Base-by-base conservation (phyloP, 257 asterid genomes). In the Solanum medicagineum region DNA sequence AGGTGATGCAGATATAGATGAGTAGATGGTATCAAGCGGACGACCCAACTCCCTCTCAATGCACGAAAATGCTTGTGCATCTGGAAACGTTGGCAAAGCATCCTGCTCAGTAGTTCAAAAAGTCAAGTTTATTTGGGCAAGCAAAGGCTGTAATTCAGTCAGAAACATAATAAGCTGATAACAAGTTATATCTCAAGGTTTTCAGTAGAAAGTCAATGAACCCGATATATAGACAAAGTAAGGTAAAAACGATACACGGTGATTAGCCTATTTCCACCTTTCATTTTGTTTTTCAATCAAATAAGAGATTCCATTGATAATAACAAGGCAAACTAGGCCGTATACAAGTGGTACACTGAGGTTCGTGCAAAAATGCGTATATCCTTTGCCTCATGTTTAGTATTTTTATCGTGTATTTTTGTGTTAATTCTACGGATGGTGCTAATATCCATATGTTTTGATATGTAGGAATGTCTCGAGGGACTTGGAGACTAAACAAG, bases 51-150 rank as follows among this genome's bases (percentile, higher is more conserved):
- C 98, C 89, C 83, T 92, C 95, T 97, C 99, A 83, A 97, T 93
- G 87, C 98, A 95, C n/a, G 95, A 63, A 91, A 97, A 94, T 55
- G 99, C 99, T 86, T 94, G 98, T 56, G 89, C 91, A 74, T 97
- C 98, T n/a, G 99, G 98, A 90, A 97, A 97, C 19, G 99, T 95
- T 44, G 99, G 99, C 93, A 97, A 89, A 47, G 99, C 97, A 92
- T 97, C 99, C 98, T 96, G 89, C 85, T 84, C 87, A 87, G 81
- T 24, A 84, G 45, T 60, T 20, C 54, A 44, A 69, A 69, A 53
- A 26, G 83, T 79, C 49, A 79, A 53, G 29, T 53, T 53, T 79
- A 44, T 53, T 53, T 29, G 66, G 26, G 65, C 83, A 53, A 29
- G 51, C 83, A 26, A 79, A 53, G 66, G 82, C 51, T 75, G 57